Percentiles rank a stretch among this genome's conserved stretches.
Conservation (phyloP, 2,329 filamentous ascomycete species). For the Myotisia sp. region DNA sequence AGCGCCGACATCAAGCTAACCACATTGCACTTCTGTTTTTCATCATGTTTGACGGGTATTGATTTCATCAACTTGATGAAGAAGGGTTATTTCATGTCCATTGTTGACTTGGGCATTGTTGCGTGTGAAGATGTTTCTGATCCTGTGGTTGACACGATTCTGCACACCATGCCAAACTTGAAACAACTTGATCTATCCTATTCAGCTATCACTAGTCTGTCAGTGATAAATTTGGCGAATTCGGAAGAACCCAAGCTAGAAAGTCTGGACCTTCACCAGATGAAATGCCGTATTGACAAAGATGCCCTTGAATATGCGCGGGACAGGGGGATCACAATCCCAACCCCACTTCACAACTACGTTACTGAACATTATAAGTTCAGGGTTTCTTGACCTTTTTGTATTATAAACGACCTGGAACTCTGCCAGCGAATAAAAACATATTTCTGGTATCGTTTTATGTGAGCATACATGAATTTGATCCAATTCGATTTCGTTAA, state of each 20-base stretch:
- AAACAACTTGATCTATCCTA: slow-evolving; percentile 22
- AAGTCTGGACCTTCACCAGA: slow-evolving; percentile 4
- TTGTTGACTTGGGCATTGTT: slow-evolving; percentile 21
- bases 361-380: too few species aligned
- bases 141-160: slow-evolving; percentile 11
- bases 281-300: slow-evolving; percentile 4
- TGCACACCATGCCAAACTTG: slow-evolving; percentile 17
- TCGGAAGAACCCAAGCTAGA: slow-evolving; percentile 11
- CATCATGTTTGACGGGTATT: neutral
- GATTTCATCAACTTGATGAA: slow-evolving; percentile 12
- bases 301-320: slow-evolving; percentile 12
- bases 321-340: slow-evolving; percentile 8
- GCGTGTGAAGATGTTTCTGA: slow-evolving; percentile 19
- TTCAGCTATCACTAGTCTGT: slow-evolving; percentile 23
- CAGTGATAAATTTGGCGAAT: slow-evolving; percentile 21
- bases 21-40: too few species aligned
- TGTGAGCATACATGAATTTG: too few species aligned
- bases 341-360: too few species aligned
- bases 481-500: too few species aligned
- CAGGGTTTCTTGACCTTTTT: too few species aligned
- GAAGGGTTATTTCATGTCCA: slow-evolving; percentile 9
- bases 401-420: too few species aligned
- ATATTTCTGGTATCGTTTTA: too few species aligned
- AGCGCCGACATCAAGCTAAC: too few species aligned
- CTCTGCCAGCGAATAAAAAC: too few species aligned